Evolutionary conservation across 2,329 filamentous ascomycete species (phyloP), one percentile per base, ranked within the genome.

Genomic region (Plectosphaerella cucumerina): DNA sequence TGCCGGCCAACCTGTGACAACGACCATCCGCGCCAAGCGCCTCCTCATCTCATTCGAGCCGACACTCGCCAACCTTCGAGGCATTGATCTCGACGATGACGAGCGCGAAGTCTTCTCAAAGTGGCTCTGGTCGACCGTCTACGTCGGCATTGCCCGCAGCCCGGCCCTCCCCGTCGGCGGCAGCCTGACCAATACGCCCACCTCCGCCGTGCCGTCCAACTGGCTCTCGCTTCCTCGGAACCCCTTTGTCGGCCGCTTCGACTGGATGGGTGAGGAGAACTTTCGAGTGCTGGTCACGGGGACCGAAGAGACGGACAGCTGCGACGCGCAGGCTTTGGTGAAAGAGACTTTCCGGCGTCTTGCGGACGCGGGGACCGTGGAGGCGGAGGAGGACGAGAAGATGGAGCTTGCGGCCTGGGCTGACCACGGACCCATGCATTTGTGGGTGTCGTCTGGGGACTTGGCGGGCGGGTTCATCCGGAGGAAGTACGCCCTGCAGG

Each of bases 31-130:
- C 15, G 66, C 67, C 9, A 65, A 66, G 49, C 61, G 61, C 35
- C 60, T 72, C 1, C 59, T 73, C 17, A 53, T 72, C 44, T 59
- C 70, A 21, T 61, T 70, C 42, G 64, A 66, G 21, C 70, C 70
- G 0, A 67, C 59, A 3, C 44, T 60, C 0, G 48, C 51, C 14
- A 67, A 69, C 47, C 49, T 69, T 43, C 53, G 52, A 3, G 60
- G 61, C 2, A 65, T 71, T 35, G 60, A 63, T 48, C 60, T 69
- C 3, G 66, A 71, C 52, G 33, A 46, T 0, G 44, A 50, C 3
- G 70, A 74, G 51, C 23, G 44, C 0, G 26, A 39, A 1, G 52
- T 71, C 22, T 69, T 73, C 46, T 20, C 34, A 39, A 63, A 64
- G 49, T 65, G 69, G 51, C 53, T 57, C 2, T 66, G 63, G 59